Percentiles rank a stretch among this genome's conserved stretches.
These are phyloP conservation scores for Meredithiella fracta DNA, from an alignment of 2,329 filamentous ascomycete genomes.

Conservation along the genomic window DNA sequence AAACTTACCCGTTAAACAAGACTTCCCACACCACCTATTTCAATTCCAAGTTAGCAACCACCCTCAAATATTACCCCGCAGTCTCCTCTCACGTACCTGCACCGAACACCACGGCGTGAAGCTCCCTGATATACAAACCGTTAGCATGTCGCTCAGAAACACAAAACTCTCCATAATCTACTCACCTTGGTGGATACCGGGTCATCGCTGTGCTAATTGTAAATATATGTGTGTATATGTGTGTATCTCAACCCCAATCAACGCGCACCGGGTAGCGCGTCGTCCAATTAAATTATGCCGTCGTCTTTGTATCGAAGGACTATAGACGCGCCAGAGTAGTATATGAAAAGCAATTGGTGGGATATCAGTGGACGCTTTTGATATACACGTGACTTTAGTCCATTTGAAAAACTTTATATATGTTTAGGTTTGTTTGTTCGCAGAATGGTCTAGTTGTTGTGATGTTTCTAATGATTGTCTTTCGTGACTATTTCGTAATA, in stretches of 20 bases:
- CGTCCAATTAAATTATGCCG: neutral
- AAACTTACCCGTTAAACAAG: slow-evolving; percentile 66
- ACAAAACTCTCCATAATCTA: neutral
- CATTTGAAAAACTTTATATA: too few relatives aligned
- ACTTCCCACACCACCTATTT: slow-evolving; percentile 82
- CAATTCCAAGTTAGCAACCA: slow-evolving; percentile 14
- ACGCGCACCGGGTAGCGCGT: neutral
- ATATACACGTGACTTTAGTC: too few relatives aligned
- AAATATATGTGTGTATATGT: neutral
- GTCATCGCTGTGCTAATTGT: slow-evolving; percentile 9
- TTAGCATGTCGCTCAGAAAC: slow-evolving; percentile 7
- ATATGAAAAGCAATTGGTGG: too few relatives aligned
- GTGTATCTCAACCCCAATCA: neutral
- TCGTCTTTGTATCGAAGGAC: too few relatives aligned
- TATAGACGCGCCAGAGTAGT: too few relatives aligned
- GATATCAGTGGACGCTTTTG: too few relatives aligned
- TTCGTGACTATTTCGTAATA: neutral
- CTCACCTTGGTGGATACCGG: slow-evolving; percentile 16
- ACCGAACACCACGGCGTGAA: slow-evolving; percentile 68
- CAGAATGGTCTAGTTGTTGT: too few relatives aligned
- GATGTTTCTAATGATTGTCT: too few relatives aligned
- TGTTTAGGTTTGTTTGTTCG: too few relatives aligned
- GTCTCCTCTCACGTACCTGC: slow-evolving; percentile 39
- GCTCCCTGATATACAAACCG: slow-evolving; percentile 45
- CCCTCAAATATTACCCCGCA: neutral